Evolutionary conservation across 345 rosid species (phyloP).

Genomic region (Schrenkiella parvula): DNA sequence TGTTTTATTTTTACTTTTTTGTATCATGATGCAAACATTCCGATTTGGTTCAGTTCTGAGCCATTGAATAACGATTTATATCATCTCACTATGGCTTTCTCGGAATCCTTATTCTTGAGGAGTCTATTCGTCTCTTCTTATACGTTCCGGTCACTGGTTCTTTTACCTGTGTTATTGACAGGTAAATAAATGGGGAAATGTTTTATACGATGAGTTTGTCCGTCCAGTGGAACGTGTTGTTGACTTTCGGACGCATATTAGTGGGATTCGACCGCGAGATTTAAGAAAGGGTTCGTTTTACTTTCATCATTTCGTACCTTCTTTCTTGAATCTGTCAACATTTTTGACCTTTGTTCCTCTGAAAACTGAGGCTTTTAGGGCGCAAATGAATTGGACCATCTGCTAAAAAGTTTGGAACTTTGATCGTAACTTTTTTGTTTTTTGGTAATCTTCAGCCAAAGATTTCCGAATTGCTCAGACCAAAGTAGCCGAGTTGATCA

Average conservation of each 20-base stretch:
- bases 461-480: slow-evolving; percentile 69
- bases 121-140: background rate
- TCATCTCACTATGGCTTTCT: background rate
- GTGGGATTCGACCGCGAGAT: slow-evolving; percentile 87
- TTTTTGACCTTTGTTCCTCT: background rate
- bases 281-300: slow-evolving; percentile 66
- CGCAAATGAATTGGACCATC: background rate
- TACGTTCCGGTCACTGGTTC: slow-evolving; percentile 4
- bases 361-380: background rate
- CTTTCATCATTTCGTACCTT: slow-evolving; percentile 1
- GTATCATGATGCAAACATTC: background rate
- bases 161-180: slow-evolving; percentile 36
- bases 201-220: slow-evolving; percentile 85
- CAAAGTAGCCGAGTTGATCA: slow-evolving; percentile 76
- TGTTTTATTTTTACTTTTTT: background rate
- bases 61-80: background rate
- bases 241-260: slow-evolving; percentile 81
- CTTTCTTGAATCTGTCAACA: background rate
- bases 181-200: slow-evolving; percentile 95
- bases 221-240: slow-evolving; percentile 87
- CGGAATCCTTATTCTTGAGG: background rate
- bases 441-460: slow-evolving; percentile 50
- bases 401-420: background rate
- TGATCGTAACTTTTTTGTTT: background rate
- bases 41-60: background rate